Base-by-base conservation (phyloP, 208 protist genomes). In the Wallacemonas sp. region DNA sequence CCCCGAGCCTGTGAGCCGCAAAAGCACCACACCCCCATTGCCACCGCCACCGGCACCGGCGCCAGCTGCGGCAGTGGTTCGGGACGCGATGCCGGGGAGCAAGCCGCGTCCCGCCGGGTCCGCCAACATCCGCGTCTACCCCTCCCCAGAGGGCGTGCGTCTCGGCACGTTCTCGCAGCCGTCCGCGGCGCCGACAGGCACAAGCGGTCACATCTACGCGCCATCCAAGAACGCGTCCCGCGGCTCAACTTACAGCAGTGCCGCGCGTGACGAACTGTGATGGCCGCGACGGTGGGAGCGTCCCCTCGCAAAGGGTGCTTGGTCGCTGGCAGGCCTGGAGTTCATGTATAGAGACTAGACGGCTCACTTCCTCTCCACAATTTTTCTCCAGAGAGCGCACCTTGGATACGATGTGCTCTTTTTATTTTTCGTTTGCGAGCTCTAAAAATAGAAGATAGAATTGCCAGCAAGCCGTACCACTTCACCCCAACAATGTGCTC, bases 201-300 rank as follows among this genome's bases (percentile, higher is more conserved):
- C 52, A 21, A 39, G 6, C 30, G 52, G 52, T 8, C 52, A 58
- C 52, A 58, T 58, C 52, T 58, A 58, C 30, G 52, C 52, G 12
- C 52, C 52, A 3, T 4, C n/a, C 17, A 41, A 24, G n/a, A 21
- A 39, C 23, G 52, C 12, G 2, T 9, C 17, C 2, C 52, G 52
- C 11, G 3, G 24, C 0, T 33, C 52, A 5, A 58, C 26, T 2
- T 58, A 41, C 32, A 58, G 52, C 52, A 58, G 52, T 17, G 14
- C 30, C 11, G 17, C 52, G n/a, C 38, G 38, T n/a, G 52, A 39
- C n/a, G 52, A 58, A n/a, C 32, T 58, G 52, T 58, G 23, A 58
- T 41, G 14, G 36, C 36, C n/a, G n/a, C n/a, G n/a, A n/a, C n/a
- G n/a, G n/a, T n/a, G n/a, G n/a, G n/a, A n/a, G n/a, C n/a, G n/a